phyloP scores from a whole-genome alignment of 208 protist species.

The Crithidia sp. region DNA sequence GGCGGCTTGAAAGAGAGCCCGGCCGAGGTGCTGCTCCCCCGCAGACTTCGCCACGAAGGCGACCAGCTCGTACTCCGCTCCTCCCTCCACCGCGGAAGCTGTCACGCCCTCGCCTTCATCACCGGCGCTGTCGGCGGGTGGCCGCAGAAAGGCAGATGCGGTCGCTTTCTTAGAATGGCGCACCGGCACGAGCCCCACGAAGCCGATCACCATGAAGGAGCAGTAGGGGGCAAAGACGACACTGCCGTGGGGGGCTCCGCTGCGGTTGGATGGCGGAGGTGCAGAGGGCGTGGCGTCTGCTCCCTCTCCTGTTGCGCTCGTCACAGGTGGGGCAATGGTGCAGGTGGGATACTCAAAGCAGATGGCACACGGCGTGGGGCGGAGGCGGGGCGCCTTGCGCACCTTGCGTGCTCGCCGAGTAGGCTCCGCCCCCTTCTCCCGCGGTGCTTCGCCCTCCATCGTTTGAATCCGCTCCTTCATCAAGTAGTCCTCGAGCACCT shows the following conservation, averaged over 20 bases:
- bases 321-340: conserved; percentile 27
- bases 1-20: conserved; percentile 44
- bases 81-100: neutral
- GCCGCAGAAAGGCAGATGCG: conserved; percentile 1
- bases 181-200: conserved; percentile 30
- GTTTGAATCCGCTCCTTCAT: neutral
- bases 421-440: neutral
- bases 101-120: neutral
- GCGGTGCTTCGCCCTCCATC: neutral
- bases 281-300: neutral
- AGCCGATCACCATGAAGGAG: conserved; percentile 28
- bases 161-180: neutral
- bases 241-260: conserved; percentile 20
- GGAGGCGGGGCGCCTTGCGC: conserved; percentile 1
- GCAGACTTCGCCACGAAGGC: conserved; percentile 57
- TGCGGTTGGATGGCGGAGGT: neutral
- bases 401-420: neutral
- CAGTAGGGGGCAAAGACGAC: conserved; percentile 17
- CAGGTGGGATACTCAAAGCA: conserved; percentile 41
- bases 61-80: conserved; percentile 29
- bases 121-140: conserved; percentile 11
- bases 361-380: conserved; percentile 50
- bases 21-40: conserved; percentile 48
- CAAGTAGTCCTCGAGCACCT: conserved; percentile 1
- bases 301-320: neutral